A percentile compares a stretch with the other conserved stretches of the same genome.
Conservation (phyloP, 202 grass and related monocot genomes). For the Carex sylvatica region DNA sequence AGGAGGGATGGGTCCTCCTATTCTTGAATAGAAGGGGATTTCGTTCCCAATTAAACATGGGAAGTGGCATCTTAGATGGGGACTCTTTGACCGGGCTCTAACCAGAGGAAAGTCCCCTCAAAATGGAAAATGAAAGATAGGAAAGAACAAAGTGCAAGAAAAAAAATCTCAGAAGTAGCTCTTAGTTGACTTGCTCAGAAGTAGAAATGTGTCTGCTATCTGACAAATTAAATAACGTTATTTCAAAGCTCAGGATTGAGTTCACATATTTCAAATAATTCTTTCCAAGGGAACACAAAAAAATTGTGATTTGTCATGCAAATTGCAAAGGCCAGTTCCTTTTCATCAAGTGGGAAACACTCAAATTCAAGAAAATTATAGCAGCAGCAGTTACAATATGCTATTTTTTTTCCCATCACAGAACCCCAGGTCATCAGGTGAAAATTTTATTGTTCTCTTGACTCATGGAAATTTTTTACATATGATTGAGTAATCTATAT, state of each 20-base stretch:
- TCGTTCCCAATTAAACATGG: no score
- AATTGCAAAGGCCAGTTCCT: background rate
- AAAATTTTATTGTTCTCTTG: conserved; percentile 8
- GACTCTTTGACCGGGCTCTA: no score
- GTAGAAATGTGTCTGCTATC: background rate
- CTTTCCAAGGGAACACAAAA: background rate
- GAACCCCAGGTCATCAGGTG: background rate
- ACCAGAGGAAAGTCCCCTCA: background rate
- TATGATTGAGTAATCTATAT: conserved; percentile 29
- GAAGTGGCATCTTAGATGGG: background rate
- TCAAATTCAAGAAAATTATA: background rate
- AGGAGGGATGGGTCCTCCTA: no score
- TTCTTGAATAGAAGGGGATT: no score
- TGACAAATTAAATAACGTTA: background rate
- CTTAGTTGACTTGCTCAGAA: background rate
- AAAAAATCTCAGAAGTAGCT: background rate
- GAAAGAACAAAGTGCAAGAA: background rate
- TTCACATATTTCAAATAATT: background rate
- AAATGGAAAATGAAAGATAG: background rate
- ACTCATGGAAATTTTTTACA: background rate
- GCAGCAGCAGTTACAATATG: background rate
- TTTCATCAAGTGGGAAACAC: background rate
- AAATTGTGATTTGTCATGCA: background rate
- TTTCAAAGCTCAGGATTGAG: background rate
- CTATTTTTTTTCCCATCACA: background rate